phyloP scores from a whole-genome alignment of 1,139 yeast genomes.

The Wickerhamomyces sp. region DNA sequence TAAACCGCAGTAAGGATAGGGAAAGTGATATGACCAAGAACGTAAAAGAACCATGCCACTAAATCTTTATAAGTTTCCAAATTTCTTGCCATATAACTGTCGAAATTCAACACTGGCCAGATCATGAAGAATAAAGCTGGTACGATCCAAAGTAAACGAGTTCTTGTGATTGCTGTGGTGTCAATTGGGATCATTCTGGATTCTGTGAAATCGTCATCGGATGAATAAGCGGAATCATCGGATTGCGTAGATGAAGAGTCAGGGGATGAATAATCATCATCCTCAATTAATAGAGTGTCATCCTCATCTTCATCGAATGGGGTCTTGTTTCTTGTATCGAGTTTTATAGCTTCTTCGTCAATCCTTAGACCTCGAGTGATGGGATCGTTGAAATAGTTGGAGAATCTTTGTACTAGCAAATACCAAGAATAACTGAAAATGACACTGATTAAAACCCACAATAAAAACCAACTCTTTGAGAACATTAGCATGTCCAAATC shows the following conservation, averaged over 20 bases:
- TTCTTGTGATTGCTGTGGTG: slow-evolving; percentile 10
- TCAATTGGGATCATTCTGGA: slow-evolving; percentile 7
- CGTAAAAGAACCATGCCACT: slow-evolving; percentile 57
- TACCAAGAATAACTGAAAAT: slow-evolving; percentile 13
- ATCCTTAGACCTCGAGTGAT: slow-evolving; percentile 1
- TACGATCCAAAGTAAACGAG: slow-evolving; percentile 18
- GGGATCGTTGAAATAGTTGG: slow-evolving; percentile 7
- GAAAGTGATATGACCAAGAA: slow-evolving; percentile 51
- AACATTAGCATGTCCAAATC: slow-evolving; percentile 37
- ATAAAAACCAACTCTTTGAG: slow-evolving; percentile 10
- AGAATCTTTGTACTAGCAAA: slow-evolving; percentile 3
- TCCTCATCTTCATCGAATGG: slow-evolving; percentile 4
- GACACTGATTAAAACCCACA: slow-evolving; percentile 11
- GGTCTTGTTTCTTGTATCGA: slow-evolving; percentile 1
- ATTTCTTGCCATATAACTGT: slow-evolving; percentile 13
- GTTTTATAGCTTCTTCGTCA: slow-evolving; percentile 7
- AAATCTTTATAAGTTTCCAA: slow-evolving; percentile 41
- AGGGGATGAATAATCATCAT: not conserved
- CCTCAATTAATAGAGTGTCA: slow-evolving; percentile 1
- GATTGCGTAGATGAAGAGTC: not conserved
- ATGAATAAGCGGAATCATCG: slow-evolving; percentile 1
- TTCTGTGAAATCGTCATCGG: slow-evolving; percentile 1
- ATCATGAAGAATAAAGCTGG: slow-evolving; percentile 18
- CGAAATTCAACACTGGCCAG: slow-evolving; percentile 24
- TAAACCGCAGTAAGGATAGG: slow-evolving; percentile 62